A percentile compares a stretch with the other conserved stretches of the same genome.
Evolutionary conservation across 1,284 basidiomycete species (phyloP).

Genomic region (Trichosporon coremiiforme): DNA sequence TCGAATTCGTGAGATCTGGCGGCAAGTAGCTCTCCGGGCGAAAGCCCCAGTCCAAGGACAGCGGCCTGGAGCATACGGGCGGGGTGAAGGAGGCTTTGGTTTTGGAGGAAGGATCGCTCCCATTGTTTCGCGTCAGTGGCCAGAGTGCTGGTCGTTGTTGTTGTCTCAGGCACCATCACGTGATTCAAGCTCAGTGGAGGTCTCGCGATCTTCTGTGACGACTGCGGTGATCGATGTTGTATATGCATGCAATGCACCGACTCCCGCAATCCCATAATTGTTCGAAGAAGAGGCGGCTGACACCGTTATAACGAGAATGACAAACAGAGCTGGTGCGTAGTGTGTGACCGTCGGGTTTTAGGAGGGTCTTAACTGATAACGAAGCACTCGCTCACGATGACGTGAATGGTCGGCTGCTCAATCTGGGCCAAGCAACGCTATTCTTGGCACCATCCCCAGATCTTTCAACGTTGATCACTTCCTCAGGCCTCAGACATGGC

Average conservation of each 20-base stretch:
- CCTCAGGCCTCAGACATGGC: conserved; percentile 46
- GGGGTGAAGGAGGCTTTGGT: neutral
- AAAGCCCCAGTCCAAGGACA: conserved; percentile 17
- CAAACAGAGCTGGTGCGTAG: neutral
- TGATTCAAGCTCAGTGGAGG: neutral
- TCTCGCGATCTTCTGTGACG: neutral
- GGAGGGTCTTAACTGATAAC: neutral
- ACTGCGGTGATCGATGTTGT: no score
- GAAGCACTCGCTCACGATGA: neutral
- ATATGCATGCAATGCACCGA: no score
- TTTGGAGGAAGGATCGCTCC: neutral
- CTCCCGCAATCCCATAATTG: no score
- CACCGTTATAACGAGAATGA: no score
- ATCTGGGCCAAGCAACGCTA: conserved; percentile 10
- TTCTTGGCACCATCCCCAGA: conserved; percentile 8
- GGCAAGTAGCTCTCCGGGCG: conserved; percentile 8
- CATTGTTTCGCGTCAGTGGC: neutral
- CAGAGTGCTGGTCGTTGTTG: neutral
- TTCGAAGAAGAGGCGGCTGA: no score
- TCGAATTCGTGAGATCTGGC: conserved; percentile 9
- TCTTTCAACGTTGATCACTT: conserved; percentile 12
- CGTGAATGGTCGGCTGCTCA: neutral
- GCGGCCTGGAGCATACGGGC: conserved; percentile 12
- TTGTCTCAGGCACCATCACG: conserved; percentile 15
- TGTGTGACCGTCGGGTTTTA: neutral